Base-by-base conservation (phyloP, 2,329 filamentous ascomycete species). In the Clonostachys sp. region DNA sequence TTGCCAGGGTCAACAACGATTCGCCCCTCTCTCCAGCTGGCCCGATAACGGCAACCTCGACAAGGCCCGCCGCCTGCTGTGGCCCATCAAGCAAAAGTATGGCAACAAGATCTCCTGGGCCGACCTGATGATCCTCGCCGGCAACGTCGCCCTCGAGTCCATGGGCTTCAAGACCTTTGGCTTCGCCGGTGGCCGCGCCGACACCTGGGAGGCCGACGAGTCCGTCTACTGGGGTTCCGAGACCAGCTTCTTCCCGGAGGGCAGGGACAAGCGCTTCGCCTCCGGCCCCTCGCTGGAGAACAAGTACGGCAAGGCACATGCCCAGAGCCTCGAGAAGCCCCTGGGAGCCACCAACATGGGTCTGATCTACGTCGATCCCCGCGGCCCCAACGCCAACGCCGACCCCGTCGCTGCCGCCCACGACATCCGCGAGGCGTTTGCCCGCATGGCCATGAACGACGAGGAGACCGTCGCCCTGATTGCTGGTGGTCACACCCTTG, bases 41-140 rank as follows among this genome's bases (percentile, higher is more conserved):
- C 87, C 87, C 40, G 87, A 91, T 70, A 91, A 91, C 55, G 84
- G 82, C 60, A 83, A 75, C 57, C 78, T 91, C 46, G 87, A 91
- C 78, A 91, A 91, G 78, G 87, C 86, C 34, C 86, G 87, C 48
- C 86, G 87, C 53, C 79, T 91, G 48, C 72, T 91, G 40, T 89
- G 86, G 84, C 87, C 87, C 48, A 83, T 91, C 71, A 91, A 91
- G 80, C 86, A 89, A 57, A 91, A 91, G 77, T 91, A 91, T 55
- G 87, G 87, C 64, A 82, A 81, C 75, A 89, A 87, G 74, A 86
- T 91, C 66, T 90, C 87, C 0, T 91, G 87, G 87, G 83, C 86
- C 20, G 87, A 91, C 61, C 68, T 91, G 50, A 64, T 86, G 44
- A 74, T 89, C 48, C 77, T 91, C 46, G 79, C 84, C 30, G 87